Conservation (phyloP, 2,329 filamentous ascomycete genomes). For the Aspergillus aculeatinus region DNA sequence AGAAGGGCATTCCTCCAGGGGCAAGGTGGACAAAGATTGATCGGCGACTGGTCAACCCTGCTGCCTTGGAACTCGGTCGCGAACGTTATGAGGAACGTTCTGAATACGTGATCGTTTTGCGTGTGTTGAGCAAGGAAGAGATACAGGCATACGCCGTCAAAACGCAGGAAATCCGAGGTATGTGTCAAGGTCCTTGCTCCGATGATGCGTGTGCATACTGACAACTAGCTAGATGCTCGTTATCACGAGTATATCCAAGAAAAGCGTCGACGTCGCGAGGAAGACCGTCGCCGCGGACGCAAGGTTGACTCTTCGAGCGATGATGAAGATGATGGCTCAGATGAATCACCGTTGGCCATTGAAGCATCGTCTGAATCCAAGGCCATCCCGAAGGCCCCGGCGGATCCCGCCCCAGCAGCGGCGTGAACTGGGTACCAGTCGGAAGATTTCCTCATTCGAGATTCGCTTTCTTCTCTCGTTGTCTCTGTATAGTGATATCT, state of each 20-base stretch:
- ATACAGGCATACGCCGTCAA: conserved; percentile 82
- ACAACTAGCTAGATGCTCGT: conserved; percentile 33
- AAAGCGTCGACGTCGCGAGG: conserved; percentile 43
- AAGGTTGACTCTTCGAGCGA: conserved; percentile 33
- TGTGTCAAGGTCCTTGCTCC: conserved; percentile 25
- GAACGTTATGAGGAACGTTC: conserved; percentile 90
- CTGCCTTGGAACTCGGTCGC: conserved; percentile 79
- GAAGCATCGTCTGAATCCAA: conserved; percentile 31
- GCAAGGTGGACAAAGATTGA: conserved; percentile 94
- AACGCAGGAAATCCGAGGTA: conserved; percentile 79
- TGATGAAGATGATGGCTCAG: conserved; percentile 37
- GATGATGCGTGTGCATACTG: conserved; percentile 7
- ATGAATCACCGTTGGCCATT: conserved; percentile 28
- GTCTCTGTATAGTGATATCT: neutral
- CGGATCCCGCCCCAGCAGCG: conserved; percentile 8
- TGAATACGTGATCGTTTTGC: conserved; percentile 88
- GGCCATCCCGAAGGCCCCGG: conserved; percentile 8
- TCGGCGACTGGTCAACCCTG: conserved; percentile 82
- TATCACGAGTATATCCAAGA: conserved; percentile 38
- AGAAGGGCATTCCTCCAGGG: conserved; percentile 69
- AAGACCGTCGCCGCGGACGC: conserved; percentile 41
- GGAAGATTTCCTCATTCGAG: neutral
- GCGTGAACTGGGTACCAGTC: neutral
- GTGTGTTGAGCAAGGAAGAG: conserved; percentile 83
- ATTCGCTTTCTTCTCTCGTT: neutral